These are phyloP conservation scores for Penicillium olsonii DNA, from an alignment of 2,329 filamentous ascomycete species.

Conservation along the genomic window DNA sequence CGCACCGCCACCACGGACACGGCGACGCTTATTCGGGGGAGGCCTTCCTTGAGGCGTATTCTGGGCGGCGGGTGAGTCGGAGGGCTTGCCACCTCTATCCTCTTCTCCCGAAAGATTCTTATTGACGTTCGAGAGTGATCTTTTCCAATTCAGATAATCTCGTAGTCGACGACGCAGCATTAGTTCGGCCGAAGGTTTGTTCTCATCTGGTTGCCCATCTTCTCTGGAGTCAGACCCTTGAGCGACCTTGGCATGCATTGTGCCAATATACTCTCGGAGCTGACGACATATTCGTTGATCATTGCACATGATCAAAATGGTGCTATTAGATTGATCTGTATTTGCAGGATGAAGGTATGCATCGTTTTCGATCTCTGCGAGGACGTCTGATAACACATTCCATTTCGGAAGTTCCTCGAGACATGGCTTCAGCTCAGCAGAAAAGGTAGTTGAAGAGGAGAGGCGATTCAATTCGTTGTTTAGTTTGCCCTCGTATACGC, in stretches of 20 bases:
- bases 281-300: slow-evolving; percentile 85
- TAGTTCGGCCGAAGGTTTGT: slow-evolving; percentile 72
- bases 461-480: slow-evolving; percentile 55
- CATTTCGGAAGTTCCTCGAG: slow-evolving; percentile 96
- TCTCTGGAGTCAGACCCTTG: slow-evolving; percentile 46
- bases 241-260: slow-evolving; percentile 71
- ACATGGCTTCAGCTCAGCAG: slow-evolving; percentile 71
- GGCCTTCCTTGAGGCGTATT: slow-evolving; percentile 59
- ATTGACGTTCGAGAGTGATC: slow-evolving; percentile 82
- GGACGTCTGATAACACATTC: slow-evolving; percentile 80
- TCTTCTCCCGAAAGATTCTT: slow-evolving; percentile 39
- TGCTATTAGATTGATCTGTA: slow-evolving; percentile 85
- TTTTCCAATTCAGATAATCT: slow-evolving; percentile 88
- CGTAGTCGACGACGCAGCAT: slow-evolving; percentile 90
- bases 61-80: slow-evolving; percentile 21
- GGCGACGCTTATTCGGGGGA: slow-evolving; percentile 81
- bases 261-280: slow-evolving; percentile 85
- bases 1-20: slow-evolving; percentile 76
- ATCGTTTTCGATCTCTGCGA: slow-evolving; percentile 91
- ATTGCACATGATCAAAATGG: slow-evolving; percentile 92
- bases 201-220: slow-evolving; percentile 55
- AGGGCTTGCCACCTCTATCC: slow-evolving; percentile 20
- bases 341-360: slow-evolving; percentile 76
- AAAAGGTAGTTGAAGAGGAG: slow-evolving; percentile 50
- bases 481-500: slow-evolving; percentile 79